phyloP scores from a whole-genome alignment of 495 filamentous ascomycete species.

The Clohesyomyces aquaticus region DNA sequence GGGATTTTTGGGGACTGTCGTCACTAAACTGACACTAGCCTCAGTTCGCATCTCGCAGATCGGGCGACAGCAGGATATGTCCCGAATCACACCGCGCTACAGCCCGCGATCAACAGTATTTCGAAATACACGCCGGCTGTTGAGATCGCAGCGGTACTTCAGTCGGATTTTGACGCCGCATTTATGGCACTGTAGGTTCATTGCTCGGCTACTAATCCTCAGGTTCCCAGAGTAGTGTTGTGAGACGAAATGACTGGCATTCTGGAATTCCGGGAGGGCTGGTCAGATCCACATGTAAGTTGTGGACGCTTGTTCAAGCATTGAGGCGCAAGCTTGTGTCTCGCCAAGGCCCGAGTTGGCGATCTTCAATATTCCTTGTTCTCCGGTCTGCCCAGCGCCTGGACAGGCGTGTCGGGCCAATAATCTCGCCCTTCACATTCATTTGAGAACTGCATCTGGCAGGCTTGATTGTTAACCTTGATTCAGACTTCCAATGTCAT shows the following conservation, averaged over 20 bases:
- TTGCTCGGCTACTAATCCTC: too few species aligned
- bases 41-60: too few species aligned
- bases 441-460: too few species aligned
- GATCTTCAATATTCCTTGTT: not conserved
- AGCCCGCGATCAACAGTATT: not conserved
- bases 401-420: not conserved
- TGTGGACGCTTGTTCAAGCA: conserved; percentile 2
- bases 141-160: too few species aligned
- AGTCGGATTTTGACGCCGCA: too few species aligned
- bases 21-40: not conserved
- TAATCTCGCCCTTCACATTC: too few species aligned
- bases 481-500: not conserved
- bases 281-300: not conserved
- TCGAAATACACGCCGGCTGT: not conserved
- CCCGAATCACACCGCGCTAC: conserved; percentile 2
- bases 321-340: conserved; percentile 1
- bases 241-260: too few species aligned
- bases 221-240: too few species aligned
- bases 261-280: not conserved
- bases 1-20: not conserved
- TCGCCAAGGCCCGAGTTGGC: not conserved
- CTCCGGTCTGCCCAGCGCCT: not conserved
- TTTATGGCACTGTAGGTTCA: too few species aligned
- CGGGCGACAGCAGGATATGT: not conserved
- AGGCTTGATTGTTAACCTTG: not conserved